Evolutionary conservation across 139 green algal species (phyloP).

Genomic region (Chlorella sp.): DNA sequence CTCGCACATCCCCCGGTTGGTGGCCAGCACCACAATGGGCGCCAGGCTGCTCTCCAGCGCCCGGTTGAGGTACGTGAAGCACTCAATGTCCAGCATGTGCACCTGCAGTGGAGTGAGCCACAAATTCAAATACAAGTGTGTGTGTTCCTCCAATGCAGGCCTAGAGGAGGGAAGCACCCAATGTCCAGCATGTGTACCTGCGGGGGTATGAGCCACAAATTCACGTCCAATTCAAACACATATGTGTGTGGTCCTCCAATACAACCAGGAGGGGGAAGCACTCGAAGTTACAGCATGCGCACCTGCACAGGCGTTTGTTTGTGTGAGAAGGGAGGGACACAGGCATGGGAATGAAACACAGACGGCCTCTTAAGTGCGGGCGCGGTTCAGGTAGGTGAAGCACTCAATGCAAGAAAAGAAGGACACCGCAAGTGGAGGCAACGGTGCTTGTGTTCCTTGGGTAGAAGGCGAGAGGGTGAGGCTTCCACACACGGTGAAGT

Average conservation of each 20-base stretch:
- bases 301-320: constrained; percentile 52
- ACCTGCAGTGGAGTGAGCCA: constrained; percentile 53
- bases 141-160: no score
- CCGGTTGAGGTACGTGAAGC: constrained; percentile 98
- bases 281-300: constrained; percentile 99
- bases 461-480: neutral
- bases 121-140: no score
- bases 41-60: constrained; percentile 92
- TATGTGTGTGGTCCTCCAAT: neutral
- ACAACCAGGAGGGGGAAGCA: constrained; percentile 75
- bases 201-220: neutral
- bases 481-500: neutral
- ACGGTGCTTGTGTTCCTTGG: neutral
- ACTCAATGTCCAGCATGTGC: constrained; percentile 99
- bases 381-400: no score
- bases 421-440: no score
- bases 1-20: constrained; percentile 95
- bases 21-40: constrained; percentile 99
- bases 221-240: neutral
- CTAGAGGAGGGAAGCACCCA: constrained; percentile 88
- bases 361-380: no score
- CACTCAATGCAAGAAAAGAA: no score
- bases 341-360: no score
- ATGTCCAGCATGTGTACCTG: constrained; percentile 97
- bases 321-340: no score